These are phyloP conservation scores for Mallotus japonicus DNA, from an alignment of 441 rosid genomes.

Conservation along the genomic window DNA sequence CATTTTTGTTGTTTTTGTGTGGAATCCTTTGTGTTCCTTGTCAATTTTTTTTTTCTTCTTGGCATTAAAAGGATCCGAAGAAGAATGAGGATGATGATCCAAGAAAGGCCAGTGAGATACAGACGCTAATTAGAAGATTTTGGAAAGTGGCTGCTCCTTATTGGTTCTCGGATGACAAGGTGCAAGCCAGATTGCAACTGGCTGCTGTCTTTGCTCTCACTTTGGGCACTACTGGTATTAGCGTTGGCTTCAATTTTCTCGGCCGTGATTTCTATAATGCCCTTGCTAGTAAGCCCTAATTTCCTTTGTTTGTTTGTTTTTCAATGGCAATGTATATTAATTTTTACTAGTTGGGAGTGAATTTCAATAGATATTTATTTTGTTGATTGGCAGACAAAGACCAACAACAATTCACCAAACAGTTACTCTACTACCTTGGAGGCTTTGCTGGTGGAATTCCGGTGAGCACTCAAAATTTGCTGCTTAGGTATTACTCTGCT, in stretches of 20 bases:
- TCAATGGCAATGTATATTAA: too few species aligned
- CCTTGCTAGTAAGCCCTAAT: constrained; percentile 57
- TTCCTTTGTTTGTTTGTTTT: background rate
- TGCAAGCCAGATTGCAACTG: constrained; percentile 72
- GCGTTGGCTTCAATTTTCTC: constrained; percentile 92
- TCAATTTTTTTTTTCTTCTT: background rate
- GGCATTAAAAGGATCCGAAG: background rate
- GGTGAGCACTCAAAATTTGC: constrained; percentile 54
- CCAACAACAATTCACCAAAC: constrained; percentile 88
- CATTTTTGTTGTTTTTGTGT: background rate
- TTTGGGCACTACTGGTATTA: constrained; percentile 83
- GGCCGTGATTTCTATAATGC: constrained; percentile 98
- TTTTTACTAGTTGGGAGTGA: too few species aligned
- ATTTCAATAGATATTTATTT: too few species aligned
- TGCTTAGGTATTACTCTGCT: constrained; percentile 40
- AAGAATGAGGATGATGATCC: constrained; percentile 18
- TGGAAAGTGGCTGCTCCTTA: constrained; percentile 92
- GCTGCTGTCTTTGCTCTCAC: constrained; percentile 87
- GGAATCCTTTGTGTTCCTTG: too few species aligned
- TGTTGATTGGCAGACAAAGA: constrained; percentile 57
- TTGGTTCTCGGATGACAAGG: constrained; percentile 82
- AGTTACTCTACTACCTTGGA: constrained; percentile 78
- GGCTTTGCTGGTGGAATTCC: constrained; percentile 92
- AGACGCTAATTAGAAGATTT: constrained; percentile 54
- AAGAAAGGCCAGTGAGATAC: constrained; percentile 41